phyloP scores from a whole-genome alignment of 495 filamentous ascomycete genomes.

The Daldinia grandis region DNA sequence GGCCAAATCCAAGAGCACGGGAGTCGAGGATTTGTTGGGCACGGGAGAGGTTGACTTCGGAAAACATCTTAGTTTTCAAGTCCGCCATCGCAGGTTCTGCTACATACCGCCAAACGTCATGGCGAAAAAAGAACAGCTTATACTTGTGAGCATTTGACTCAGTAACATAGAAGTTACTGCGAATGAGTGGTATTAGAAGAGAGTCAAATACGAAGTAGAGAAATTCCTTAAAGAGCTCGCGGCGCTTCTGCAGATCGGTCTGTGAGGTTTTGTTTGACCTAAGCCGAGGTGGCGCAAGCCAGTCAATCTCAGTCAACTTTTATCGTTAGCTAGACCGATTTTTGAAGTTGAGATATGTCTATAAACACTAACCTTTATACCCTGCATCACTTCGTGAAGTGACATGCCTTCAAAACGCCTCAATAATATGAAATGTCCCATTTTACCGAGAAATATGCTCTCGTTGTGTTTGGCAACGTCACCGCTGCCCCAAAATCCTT shows the following conservation, averaged over 20 bases:
- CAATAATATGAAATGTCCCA: conserved; percentile 79
- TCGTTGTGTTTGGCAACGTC: conserved; percentile 65
- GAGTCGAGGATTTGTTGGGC: conserved; percentile 67
- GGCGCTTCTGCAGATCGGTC: conserved; percentile 79
- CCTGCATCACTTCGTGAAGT: conserved; percentile 79
- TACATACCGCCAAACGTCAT: conserved; percentile 86
- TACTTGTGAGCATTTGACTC: conserved; percentile 85
- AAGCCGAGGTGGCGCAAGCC: conserved; percentile 69
- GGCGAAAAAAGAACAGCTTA: conserved; percentile 90
- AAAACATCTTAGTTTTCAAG: conserved; percentile 79
- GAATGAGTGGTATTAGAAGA: conserved; percentile 84
- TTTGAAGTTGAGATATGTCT: background rate
- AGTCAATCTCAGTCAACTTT: conserved; percentile 72
- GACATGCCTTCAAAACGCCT: conserved; percentile 82
- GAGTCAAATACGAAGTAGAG: conserved; percentile 94
- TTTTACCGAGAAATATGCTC: conserved; percentile 64
- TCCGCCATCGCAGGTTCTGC: conserved; percentile 74
- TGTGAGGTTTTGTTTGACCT: conserved; percentile 64
- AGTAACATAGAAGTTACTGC: conserved; percentile 91
- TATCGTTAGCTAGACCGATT: conserved; percentile 19
- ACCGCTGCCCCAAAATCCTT: conserved; percentile 75
- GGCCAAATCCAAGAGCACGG: conserved; percentile 75
- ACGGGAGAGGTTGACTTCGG: conserved; percentile 70
- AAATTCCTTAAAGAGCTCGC: conserved; percentile 82
- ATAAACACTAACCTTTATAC: conserved; percentile 68